Percentiles rank a stretch among this genome's conserved stretches.
These are phyloP conservation scores for Sechiopsis laciniata DNA, from an alignment of 306 rosid genomes.

Conservation along the genomic window DNA sequence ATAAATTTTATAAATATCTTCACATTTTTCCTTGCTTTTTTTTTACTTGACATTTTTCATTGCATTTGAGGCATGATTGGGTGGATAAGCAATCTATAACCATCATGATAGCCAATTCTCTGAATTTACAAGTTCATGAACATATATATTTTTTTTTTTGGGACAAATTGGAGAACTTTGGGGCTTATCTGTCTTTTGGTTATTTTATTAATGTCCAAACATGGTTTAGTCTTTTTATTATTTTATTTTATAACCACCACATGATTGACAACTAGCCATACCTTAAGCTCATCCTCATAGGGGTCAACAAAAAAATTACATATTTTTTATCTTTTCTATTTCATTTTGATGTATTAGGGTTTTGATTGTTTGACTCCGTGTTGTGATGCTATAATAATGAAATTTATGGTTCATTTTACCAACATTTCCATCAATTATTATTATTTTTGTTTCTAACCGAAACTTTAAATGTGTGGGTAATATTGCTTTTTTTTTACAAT, in stretches of 20 bases:
- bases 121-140: background rate
- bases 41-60: too few relatives aligned
- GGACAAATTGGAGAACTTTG: constrained; percentile 44
- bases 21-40: too few relatives aligned
- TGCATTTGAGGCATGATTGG: too few relatives aligned
- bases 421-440: background rate
- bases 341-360: background rate
- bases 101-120: background rate
- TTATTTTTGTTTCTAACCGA: background rate
- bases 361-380: background rate
- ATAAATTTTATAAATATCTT: too few relatives aligned
- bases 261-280: constrained; percentile 12
- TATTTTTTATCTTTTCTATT: background rate
- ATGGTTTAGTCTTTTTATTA: background rate
- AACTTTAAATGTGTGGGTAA: background rate
- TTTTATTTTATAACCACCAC: constrained; percentile 12
- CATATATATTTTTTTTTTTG: background rate
- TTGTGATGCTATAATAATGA: background rate
- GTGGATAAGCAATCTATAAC: background rate
- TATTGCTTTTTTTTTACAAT: background rate
- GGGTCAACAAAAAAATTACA: background rate
- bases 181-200: constrained; percentile 7
- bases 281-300: constrained; percentile 7
- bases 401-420: background rate
- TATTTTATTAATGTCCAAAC: constrained; percentile 13